phyloP scores from a whole-genome alignment of 176 grass and related monocot genomes.

The Rhynchospora pubera region DNA sequence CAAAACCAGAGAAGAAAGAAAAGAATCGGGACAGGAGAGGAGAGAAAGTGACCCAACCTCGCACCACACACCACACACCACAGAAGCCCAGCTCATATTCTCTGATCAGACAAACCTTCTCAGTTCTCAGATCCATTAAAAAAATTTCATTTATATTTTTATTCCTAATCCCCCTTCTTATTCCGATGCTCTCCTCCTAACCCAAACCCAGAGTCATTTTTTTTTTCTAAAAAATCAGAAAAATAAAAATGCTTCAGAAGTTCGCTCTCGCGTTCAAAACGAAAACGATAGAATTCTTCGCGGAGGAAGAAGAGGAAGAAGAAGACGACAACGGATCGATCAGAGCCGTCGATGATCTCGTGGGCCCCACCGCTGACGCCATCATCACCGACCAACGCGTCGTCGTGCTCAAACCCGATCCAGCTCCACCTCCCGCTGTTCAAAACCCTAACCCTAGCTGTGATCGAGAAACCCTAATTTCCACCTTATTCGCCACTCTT shows the following conservation, averaged over 20 bases:
- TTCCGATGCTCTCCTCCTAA: constrained; percentile 5
- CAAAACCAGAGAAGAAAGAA: constrained; percentile 3
- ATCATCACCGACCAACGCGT: constrained; percentile 79
- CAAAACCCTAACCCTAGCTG: constrained; percentile 44
- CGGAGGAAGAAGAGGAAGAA: constrained; percentile 81
- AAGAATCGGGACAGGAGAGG: neutral
- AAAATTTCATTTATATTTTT: neutral
- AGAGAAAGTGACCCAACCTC: neutral
- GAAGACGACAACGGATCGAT: constrained; percentile 25
- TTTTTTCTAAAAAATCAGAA: neutral
- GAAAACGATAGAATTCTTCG: constrained; percentile 99
- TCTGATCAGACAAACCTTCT: neutral
- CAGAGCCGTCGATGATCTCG: constrained; percentile 13
- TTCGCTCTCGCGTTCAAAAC: constrained; percentile 94
- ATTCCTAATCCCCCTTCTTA: neutral
- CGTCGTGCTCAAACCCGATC: constrained; percentile 84
- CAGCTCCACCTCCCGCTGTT: neutral
- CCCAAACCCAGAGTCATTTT: neutral
- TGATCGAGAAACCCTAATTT: constrained; percentile 31
- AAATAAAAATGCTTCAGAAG: constrained; percentile 78
- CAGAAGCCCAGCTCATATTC: neutral
- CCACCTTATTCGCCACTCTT: constrained; percentile 49
- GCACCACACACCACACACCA: neutral
- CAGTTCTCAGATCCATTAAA: constrained; percentile 12
- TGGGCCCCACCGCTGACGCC: constrained; percentile 24